Evolutionary conservation across 2,329 filamentous ascomycete genomes (phyloP).

Genomic region (Fusarium drepaniforme): DNA sequence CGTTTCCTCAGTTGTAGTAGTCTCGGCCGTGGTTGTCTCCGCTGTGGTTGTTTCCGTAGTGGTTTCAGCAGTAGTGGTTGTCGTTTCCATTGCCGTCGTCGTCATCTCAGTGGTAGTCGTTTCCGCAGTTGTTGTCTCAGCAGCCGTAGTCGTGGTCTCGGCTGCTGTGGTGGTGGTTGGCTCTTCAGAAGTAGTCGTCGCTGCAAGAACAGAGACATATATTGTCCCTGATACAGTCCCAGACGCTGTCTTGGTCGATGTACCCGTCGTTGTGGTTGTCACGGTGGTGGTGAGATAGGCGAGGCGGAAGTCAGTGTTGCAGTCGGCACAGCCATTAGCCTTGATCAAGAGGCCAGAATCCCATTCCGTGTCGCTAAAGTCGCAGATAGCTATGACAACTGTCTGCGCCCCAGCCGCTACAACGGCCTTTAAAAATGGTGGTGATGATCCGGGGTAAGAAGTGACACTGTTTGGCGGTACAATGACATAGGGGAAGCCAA

Average conservation of each 20-base stretch:
- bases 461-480: background rate
- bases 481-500: background rate
- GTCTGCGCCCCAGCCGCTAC: background rate
- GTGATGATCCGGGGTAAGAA: background rate
- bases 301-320: background rate
- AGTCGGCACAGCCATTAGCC: background rate
- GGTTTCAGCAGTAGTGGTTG: background rate
- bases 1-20: background rate
- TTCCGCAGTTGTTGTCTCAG: background rate
- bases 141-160: background rate
- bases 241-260: background rate
- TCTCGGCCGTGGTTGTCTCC: background rate
- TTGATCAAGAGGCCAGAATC: constrained; percentile 1
- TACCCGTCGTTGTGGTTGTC: background rate
- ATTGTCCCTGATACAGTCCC: constrained; percentile 2
- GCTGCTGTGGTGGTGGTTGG: background rate
- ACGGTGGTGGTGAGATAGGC: background rate
- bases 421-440: background rate
- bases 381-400: background rate
- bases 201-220: background rate
- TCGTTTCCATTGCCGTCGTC: background rate
- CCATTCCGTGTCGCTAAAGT: background rate
- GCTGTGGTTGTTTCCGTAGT: background rate
- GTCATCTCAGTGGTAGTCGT: background rate
- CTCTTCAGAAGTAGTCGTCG: background rate